These are phyloP conservation scores for Cephaloascus fragrans DNA, from an alignment of 805 yeast species.

Conservation along the genomic window DNA sequence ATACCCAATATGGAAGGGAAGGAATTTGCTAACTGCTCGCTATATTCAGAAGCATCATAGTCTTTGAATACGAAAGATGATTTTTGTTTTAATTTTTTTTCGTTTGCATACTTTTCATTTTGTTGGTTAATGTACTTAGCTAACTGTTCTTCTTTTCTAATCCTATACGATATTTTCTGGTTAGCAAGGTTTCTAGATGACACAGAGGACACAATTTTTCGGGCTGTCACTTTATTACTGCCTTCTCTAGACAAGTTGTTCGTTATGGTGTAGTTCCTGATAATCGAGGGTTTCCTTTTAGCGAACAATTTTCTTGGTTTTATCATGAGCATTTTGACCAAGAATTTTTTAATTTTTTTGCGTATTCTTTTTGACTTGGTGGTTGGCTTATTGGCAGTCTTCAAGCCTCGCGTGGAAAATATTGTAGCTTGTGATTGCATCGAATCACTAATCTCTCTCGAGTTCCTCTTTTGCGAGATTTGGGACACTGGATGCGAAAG, in stretches of 20 bases:
- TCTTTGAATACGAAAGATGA: neutral
- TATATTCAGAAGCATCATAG: neutral
- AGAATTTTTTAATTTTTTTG: neutral
- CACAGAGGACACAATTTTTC: neutral
- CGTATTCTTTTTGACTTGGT: neutral
- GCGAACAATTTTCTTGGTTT: neutral
- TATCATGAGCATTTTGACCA: neutral
- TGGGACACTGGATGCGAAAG: neutral
- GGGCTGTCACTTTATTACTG: neutral
- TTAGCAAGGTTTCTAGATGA: neutral
- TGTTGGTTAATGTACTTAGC: neutral
- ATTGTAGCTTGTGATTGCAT: conserved; percentile 1
- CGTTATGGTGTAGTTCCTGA: neutral
- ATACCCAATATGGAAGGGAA: neutral
- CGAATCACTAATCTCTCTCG: neutral
- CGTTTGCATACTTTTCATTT: neutral
- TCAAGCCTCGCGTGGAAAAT: neutral
- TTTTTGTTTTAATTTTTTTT: neutral
- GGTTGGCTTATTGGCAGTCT: neutral
- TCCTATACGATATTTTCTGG: neutral
- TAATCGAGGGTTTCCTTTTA: neutral
- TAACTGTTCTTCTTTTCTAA: neutral
- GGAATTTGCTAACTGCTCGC: neutral
- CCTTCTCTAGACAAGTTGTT: neutral
- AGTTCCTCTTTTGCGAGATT: neutral